These are phyloP conservation scores for Myriosclerotinia scirpicola DNA, from an alignment of 2,329 filamentous ascomycete species.

Conservation along the genomic window DNA sequence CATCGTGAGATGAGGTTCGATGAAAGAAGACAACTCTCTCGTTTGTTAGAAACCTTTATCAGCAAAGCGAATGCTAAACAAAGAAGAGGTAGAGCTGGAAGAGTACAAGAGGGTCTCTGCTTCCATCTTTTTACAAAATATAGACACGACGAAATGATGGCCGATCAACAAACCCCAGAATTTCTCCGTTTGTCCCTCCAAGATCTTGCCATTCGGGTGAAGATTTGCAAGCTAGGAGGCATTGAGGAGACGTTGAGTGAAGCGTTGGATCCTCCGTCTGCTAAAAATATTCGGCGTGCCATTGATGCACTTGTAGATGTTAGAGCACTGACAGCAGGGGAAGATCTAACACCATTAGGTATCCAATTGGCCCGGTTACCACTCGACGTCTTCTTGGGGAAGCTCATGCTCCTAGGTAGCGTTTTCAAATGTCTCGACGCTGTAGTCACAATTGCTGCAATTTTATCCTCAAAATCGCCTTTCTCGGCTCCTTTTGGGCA, in stretches of 20 bases:
- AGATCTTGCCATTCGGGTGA: conserved; percentile 91
- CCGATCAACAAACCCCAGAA: conserved; percentile 92
- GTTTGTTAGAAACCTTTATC: conserved; percentile 91
- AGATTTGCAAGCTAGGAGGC: conserved; percentile 93
- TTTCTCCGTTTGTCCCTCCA: conserved; percentile 93
- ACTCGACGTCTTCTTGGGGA: conserved; percentile 91
- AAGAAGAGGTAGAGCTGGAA: conserved; percentile 85
- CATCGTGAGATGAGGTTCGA: conserved; percentile 98
- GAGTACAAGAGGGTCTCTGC: conserved; percentile 92
- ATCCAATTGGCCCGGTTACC: conserved; percentile 84
- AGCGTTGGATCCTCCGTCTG: conserved; percentile 84
- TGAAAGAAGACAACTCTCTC: conserved; percentile 85
- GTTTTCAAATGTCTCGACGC: conserved; percentile 92
- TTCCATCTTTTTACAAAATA: conserved; percentile 94
- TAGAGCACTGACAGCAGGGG: conserved; percentile 75
- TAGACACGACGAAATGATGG: conserved; percentile 80
- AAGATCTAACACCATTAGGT: conserved; percentile 85
- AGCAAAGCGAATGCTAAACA: conserved; percentile 95
- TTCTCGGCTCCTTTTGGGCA: conserved; percentile 86
- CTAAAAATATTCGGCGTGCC: conserved; percentile 89
- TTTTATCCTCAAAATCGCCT: conserved; percentile 90
- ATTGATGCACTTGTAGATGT: conserved; percentile 94
- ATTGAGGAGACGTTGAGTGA: conserved; percentile 87
- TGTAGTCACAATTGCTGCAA: conserved; percentile 86
- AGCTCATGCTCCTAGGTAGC: conserved; percentile 81